These are phyloP conservation scores for Fusarium praegraminearum DNA, from an alignment of 2,329 filamentous ascomycete species.

Conservation along the genomic window DNA sequence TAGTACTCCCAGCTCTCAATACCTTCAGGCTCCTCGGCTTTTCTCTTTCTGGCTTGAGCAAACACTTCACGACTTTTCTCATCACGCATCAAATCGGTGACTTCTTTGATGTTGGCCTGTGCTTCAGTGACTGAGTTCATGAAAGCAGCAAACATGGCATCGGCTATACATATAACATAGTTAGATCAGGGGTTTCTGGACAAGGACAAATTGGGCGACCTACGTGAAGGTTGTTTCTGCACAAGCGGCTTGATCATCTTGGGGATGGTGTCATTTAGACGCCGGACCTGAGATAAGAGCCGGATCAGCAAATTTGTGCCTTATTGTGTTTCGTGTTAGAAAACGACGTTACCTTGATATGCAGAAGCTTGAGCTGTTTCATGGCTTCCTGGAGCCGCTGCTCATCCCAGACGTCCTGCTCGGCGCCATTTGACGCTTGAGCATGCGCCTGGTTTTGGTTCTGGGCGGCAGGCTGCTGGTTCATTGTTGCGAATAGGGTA, in stretches of 20 bases:
- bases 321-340: conserved; percentile 6
- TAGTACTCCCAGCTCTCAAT: conserved; percentile 70
- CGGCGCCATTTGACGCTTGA: conserved; percentile 38
- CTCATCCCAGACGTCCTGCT: conserved; percentile 59
- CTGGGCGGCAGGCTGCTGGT: conserved; percentile 38
- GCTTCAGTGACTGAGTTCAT: conserved; percentile 61
- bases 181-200: conserved; percentile 37
- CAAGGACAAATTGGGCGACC: conserved; percentile 42
- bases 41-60: conserved; percentile 65
- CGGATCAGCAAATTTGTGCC: conserved; percentile 40
- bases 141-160: conserved; percentile 62
- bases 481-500: conserved; percentile 35
- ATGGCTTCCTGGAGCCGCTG: conserved; percentile 63
- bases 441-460: conserved; percentile 28
- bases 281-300: conserved; percentile 48
- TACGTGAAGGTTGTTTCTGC: conserved; percentile 64
- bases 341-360: conserved; percentile 60
- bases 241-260: conserved; percentile 62
- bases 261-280: conserved; percentile 54
- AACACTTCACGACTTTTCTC: conserved; percentile 64
- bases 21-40: conserved; percentile 64
- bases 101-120: conserved; percentile 64
- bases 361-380: conserved; percentile 65
- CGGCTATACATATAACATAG: conserved; percentile 55
- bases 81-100: conserved; percentile 60